Evolutionary conservation across 2,329 filamentous ascomycete species (phyloP).

Genomic region (Phyllosticta capitalensis): DNA sequence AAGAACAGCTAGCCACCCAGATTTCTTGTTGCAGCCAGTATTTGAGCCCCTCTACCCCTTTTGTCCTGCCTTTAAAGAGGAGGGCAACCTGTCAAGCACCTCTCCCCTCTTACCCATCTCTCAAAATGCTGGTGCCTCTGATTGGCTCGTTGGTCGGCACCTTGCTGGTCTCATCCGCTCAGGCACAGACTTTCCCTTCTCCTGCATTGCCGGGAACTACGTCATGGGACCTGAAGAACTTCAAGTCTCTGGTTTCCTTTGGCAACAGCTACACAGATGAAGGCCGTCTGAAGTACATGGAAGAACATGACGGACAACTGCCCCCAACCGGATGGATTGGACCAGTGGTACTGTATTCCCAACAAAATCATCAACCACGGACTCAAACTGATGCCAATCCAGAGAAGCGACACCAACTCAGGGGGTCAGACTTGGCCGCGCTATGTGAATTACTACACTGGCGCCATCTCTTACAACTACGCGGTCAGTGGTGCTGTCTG

Average conservation of each 20-base stretch:
- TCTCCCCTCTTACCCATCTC: not conserved
- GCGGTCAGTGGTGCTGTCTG: conserved; percentile 65
- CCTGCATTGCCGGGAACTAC: not conserved
- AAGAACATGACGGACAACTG: conserved; percentile 42
- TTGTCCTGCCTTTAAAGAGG: not conserved
- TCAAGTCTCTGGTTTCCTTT: conserved; percentile 59
- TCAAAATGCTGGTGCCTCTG: not conserved
- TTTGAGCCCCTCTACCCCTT: not conserved
- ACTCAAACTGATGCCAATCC: not conserved
- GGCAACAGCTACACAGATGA: conserved; percentile 73
- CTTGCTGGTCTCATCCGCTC: not conserved
- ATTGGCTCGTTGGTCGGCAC: not conserved
- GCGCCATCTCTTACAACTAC: conserved; percentile 53
- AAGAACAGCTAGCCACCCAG: not conserved
- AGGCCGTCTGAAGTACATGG: conserved; percentile 55
- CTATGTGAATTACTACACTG: conserved; percentile 52
- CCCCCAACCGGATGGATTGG: conserved; percentile 54
- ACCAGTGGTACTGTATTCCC: conserved; percentile 31
- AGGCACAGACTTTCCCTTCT: not conserved
- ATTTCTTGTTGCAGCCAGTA: not conserved
- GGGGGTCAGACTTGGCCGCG: conserved; percentile 63
- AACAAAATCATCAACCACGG: too few species aligned
- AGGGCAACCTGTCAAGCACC: not conserved
- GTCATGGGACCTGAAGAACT: conserved; percentile 35
- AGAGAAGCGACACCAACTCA: conserved; percentile 45